phyloP scores from a whole-genome alignment of 2,329 filamentous ascomycete genomes.

The Penicillium polonicum region DNA sequence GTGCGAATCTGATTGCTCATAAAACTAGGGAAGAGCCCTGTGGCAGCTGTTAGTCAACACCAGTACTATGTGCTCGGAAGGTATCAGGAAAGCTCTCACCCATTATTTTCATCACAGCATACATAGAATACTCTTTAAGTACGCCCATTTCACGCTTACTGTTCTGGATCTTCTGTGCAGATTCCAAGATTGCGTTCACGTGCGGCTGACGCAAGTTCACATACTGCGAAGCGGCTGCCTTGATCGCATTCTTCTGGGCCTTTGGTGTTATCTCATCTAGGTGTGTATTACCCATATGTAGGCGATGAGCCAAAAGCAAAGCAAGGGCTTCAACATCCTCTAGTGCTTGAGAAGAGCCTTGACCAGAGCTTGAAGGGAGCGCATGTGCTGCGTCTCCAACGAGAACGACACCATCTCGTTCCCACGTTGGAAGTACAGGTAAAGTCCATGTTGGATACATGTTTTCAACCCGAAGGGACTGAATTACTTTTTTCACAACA shows the following conservation, averaged over 20 bases:
- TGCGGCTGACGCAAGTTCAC: constrained; percentile 37
- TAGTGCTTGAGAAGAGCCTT: background rate
- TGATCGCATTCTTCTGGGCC: constrained; percentile 16
- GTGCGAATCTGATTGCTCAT: constrained; percentile 12
- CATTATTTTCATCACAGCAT: constrained; percentile 35
- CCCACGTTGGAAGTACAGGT: constrained; percentile 50
- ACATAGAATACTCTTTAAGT: constrained; percentile 41
- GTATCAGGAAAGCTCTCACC: constrained; percentile 22
- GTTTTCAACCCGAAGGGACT: constrained; percentile 39
- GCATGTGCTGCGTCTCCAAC: background rate
- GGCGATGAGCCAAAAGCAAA: background rate
- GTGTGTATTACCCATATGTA: background rate
- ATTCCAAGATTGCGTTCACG: constrained; percentile 34
- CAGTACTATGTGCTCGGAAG: background rate
- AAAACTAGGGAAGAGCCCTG: constrained; percentile 27
- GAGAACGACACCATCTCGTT: constrained; percentile 46
- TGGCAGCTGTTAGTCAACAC: constrained; percentile 2
- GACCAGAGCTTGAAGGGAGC: background rate
- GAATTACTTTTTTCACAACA: constrained; percentile 44
- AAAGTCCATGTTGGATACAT: constrained; percentile 53
- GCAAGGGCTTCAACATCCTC: background rate
- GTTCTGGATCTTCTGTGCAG: constrained; percentile 34
- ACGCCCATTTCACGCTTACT: constrained; percentile 37
- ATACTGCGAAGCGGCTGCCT: constrained; percentile 32
- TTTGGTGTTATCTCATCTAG: background rate